Base-by-base conservation (phyloP, 2,329 filamentous ascomycete species). In the Alternaria novae-zelandiae region DNA sequence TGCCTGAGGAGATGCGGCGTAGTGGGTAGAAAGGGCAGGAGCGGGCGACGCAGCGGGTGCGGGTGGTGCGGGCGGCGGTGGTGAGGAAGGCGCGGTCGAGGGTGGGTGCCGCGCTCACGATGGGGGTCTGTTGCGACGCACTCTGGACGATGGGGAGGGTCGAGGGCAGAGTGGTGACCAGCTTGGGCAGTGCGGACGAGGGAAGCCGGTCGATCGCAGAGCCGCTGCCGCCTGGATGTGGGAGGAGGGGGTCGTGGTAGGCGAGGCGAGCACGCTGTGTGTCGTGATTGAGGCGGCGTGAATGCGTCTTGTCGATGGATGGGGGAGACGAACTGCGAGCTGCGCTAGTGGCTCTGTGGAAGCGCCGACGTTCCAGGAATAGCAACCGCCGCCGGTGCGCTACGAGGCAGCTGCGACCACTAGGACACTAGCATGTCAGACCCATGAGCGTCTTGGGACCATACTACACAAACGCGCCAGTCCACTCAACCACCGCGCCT, bases 191-290 rank as follows among this genome's bases (percentile, higher is more conserved):
- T 47, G 61, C 59, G 64, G 66, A 57, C 63, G 63, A 65, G 63
- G 57, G 68, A 68, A 73, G 70, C 64, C 68, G 69, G 68, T 70
- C 69, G 66, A 61, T 68, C 63, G 68, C 68, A 69, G 67, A 71
- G 72, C 70, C 68, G 59, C 66, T 63, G 59, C 67, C 67, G 71
- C 66, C 68, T 65, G 65, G 69, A 60, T 60, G 61, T 61, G 58
- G 61, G 54, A 59, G 57, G 69, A 61, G 44, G 58, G 59, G 70
- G 47, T 65, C 54, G 64, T 64, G 63, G 61, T 51, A 58, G 60
- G 66, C 55, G 61, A 54, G 56, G 63, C 55, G 57, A 46, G 65
- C 57, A 64, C 56, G 56, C 56, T 58, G 55, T 57, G 54, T 61
- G 54, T 49, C 46, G 60, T 54, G 60, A 61, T 63, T 63, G 64